Evolutionary conservation across 352 stramenopile genomes (phyloP), one percentile per base, ranked within the genome.

Genomic region (Phytophthora boehmeriae): DNA sequence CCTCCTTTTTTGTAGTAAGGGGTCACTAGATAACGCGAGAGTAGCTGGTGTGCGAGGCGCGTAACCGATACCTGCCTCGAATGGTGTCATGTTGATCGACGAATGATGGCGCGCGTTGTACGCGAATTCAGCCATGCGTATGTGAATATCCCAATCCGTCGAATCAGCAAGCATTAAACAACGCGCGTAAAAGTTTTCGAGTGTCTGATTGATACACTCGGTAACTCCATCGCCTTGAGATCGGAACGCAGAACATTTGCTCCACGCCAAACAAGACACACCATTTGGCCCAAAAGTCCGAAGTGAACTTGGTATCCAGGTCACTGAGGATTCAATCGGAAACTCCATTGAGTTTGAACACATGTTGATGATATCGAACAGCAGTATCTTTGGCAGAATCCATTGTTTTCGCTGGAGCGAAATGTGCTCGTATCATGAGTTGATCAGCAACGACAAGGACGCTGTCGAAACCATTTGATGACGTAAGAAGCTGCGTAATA

Each of bases 11-110:
- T 5, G 41, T 53, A 30, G n/a, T n/a, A n/a, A n/a, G n/a, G n/a
- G n/a, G n/a, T n/a, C 34, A 53, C 11, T 45, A 9, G 11, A 45
- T 45, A 20, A 8, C 5, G 16, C 16, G 13, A 38, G 32, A 8
- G 43, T 61, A 16, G 30, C 54, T 41, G 59, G 50, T 2, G 32
- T 53, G 20, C 47, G 45, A 8, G 52, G 27, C 5, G 54, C 45
- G 19, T 58, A 63, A 8, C 59, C 51, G 13, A 63, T 41, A 13
- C 62, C 45, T 8, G 52, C 59, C 32, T 59, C 46, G 20, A 68
- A 68, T n/a, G 53, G 60, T 2, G 53, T 59, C 60, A 63, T 68
- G 2, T 53, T 46, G 3, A 63, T 63, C 11, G 51, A 54, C 4
- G 27, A 46, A 9, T 58, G 54, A 4, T 34, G 35, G 1, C 43